Conservation (phyloP, 805 yeast genomes). For the Cyberlindnera galapagoensis region DNA sequence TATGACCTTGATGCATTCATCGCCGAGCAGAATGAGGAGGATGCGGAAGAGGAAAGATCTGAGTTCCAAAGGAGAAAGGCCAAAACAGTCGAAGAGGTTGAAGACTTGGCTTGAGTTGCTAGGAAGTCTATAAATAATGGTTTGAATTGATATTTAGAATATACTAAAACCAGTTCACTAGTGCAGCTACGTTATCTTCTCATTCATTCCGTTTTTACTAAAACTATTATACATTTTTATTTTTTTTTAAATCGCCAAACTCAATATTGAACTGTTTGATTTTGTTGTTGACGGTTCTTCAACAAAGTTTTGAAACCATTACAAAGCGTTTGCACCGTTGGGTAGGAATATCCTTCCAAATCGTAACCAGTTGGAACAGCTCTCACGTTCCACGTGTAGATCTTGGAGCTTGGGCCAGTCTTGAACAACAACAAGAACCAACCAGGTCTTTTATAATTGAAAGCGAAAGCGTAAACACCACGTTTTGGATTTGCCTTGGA, state of each 20-base stretch:
- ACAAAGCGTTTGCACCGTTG: conserved; percentile 83
- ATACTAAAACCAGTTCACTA: too few relatives aligned
- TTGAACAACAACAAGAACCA: conserved; percentile 86
- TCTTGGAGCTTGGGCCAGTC: conserved; percentile 58
- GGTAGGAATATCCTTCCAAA: conserved; percentile 73
- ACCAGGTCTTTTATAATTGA: conserved; percentile 90
- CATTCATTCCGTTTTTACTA: too few relatives aligned
- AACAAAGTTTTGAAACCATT: conserved; percentile 84
- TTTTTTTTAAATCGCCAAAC: background rate
- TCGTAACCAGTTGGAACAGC: conserved; percentile 85
- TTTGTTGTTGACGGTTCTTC: too few relatives aligned
- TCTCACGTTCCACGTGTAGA: conserved; percentile 84
- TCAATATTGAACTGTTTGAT: background rate
- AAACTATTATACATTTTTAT: background rate
- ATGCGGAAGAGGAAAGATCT: conserved; percentile 8
- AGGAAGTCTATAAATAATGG: background rate
- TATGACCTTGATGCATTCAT: conserved; percentile 24
- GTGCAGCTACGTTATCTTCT: background rate
- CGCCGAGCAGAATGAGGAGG: conserved; percentile 14
- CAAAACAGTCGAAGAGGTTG: conserved; percentile 14
- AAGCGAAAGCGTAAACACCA: conserved; percentile 86
- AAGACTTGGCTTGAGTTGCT: conserved; percentile 16
- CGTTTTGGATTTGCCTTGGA: conserved; percentile 87
- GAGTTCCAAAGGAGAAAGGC: conserved; percentile 14
- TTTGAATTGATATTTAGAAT: background rate